A percentile compares a stretch with the other conserved stretches of the same genome.
Evolutionary conservation across 2,329 filamentous ascomycete species (phyloP).

Genomic region (Rutstroemia sp.): DNA sequence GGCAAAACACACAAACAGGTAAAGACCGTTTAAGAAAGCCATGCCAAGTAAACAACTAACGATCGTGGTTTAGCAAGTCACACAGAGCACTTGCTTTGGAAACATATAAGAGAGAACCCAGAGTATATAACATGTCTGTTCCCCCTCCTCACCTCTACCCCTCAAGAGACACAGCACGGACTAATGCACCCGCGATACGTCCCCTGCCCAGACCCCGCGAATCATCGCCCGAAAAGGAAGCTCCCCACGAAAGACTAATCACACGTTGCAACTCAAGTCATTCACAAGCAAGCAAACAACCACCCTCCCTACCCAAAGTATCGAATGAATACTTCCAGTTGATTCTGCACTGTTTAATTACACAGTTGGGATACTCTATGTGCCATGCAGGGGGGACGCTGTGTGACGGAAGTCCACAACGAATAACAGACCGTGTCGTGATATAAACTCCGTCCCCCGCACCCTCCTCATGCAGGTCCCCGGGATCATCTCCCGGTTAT

Average conservation of each 20-base stretch:
- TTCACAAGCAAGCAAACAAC: too few species aligned
- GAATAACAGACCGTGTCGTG: background rate
- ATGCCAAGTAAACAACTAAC: constrained; percentile 1
- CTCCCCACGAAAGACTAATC: background rate
- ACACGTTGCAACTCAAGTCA: background rate
- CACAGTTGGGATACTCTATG: constrained; percentile 1
- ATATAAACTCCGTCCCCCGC: background rate
- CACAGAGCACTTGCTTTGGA: background rate
- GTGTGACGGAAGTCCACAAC: background rate
- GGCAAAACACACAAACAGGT: background rate
- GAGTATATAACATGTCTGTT: constrained; percentile 1
- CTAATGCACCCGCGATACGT: background rate
- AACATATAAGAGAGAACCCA: background rate
- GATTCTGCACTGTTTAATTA: background rate
- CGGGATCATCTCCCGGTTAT: constrained; percentile 1
- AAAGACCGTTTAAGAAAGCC: constrained; percentile 4
- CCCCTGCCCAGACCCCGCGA: background rate
- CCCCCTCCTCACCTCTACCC: background rate
- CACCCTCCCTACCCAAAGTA: too few species aligned
- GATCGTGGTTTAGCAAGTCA: background rate
- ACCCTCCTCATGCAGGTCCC: background rate
- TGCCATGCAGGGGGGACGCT: constrained; percentile 1
- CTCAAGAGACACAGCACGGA: background rate
- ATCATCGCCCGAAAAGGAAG: constrained; percentile 3
- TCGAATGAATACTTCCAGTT: too few species aligned